Conservation (phyloP, 2,329 filamentous ascomycete genomes). For the Aspergillus quadricinctus region DNA sequence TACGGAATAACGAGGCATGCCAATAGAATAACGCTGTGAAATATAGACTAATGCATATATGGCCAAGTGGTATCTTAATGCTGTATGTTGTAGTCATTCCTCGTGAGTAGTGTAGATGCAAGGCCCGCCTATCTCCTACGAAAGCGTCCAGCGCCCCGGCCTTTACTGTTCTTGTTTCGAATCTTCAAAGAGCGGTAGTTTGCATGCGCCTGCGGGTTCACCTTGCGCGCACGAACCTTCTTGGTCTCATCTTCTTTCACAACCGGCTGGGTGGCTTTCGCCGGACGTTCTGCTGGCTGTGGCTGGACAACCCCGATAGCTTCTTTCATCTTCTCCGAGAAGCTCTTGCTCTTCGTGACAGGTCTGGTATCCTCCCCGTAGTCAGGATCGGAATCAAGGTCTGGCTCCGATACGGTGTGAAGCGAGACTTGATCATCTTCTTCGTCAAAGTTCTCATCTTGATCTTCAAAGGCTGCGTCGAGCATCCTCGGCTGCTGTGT, state of each 20-base stretch:
- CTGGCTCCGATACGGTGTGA: slow-evolving; percentile 26
- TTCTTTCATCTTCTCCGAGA: slow-evolving; percentile 35
- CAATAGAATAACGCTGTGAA: slow-evolving; percentile 1
- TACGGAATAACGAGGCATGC: slow-evolving; percentile 4
- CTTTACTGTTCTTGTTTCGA: slow-evolving; percentile 34
- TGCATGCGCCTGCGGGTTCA: slow-evolving; percentile 45
- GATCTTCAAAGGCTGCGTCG: slow-evolving; percentile 6
- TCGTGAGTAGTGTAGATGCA: slow-evolving; percentile 9
- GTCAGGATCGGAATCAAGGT: slow-evolving; percentile 28
- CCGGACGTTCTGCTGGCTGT: slow-evolving; percentile 11
- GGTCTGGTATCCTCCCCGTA: slow-evolving; percentile 21
- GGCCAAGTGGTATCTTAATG: slow-evolving; percentile 16
- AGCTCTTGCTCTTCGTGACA: slow-evolving; percentile 24
- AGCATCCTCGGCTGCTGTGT: slow-evolving; percentile 19
- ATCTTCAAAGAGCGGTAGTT: slow-evolving; percentile 48
- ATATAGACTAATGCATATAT: slow-evolving; percentile 7
- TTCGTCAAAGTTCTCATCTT: slow-evolving; percentile 6
- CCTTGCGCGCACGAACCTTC: slow-evolving; percentile 29
- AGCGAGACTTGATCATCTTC: slow-evolving; percentile 22
- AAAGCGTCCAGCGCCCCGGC: slow-evolving; percentile 34
- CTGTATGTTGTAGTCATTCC: slow-evolving; percentile 12
- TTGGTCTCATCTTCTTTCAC: slow-evolving; percentile 21
- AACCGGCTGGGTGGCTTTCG: slow-evolving; percentile 9
- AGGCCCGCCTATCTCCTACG: slow-evolving; percentile 26
- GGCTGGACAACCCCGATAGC: slow-evolving; percentile 24